Evolutionary conservation across 2,329 filamentous ascomycete genomes (phyloP), one percentile per base, ranked within the genome.

Genomic region (Parastagonospora nodorum): DNA sequence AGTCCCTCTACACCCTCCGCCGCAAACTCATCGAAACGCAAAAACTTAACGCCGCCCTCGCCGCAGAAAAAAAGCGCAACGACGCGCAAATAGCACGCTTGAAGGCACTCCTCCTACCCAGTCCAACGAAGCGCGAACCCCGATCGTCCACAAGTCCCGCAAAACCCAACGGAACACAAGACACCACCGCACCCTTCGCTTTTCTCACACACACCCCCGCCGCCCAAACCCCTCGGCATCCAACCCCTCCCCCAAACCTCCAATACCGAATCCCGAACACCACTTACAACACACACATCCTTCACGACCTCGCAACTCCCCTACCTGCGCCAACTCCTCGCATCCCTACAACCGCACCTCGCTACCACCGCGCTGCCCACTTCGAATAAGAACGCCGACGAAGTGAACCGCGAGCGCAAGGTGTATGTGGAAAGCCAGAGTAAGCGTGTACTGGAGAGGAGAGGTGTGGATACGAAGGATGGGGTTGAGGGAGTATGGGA

Each of bases 221-320:
- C 12, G 79, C 80, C 2, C 74, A 75, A 44, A 67, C 74, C 33
- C 33, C 69, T 83, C 35, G 77, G 78, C 15, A 70, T 83, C 50
- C 55, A 68, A 64, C 49, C 67, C 57, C 49, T 74, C 63, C 37
- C 74, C 61, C 62, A 60, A 10, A 24, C 44, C 15, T 43, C 42
- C 29, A 19, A 67, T 63, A 72, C 45, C 27, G 45, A 61, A 46
- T 77, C 78, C 4, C 83, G 37, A n/a, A 48, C 58, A 15, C 63
- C 88, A 9, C 78, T 92, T 27, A 82, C 83, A 9, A 90, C 89
- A 4, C 90, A 89, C 14, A 84, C 88, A 0, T 82, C 85, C 12
- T 96, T 97, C 71, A 86, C 90, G 0, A 80, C 95, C 15, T 89
- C 88, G 2, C 93, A 97, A 69, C 79, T 97, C 15, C 90, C 91